Percentiles rank a stretch among this genome's conserved stretches.
These are phyloP conservation scores for Amanita rubescens DNA, from an alignment of 768 basidiomycete genomes.

Conservation along the genomic window DNA sequence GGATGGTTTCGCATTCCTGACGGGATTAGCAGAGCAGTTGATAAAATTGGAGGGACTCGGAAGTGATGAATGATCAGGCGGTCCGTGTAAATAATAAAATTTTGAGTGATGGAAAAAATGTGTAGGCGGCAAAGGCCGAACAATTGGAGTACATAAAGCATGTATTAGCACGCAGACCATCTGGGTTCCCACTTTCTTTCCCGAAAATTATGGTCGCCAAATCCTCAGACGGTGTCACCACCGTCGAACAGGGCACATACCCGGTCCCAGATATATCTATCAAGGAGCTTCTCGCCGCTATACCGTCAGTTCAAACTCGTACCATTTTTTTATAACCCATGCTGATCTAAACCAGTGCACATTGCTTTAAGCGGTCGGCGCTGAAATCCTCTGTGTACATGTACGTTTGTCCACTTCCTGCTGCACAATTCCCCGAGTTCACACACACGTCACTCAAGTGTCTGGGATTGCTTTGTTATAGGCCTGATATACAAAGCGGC, in stretches of 20 bases:
- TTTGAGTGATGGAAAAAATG: background rate
- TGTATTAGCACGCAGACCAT: background rate
- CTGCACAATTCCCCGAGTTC: background rate
- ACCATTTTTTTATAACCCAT: background rate
- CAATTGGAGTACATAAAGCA: background rate
- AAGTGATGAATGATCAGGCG: background rate
- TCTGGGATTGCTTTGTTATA: slow-evolving; percentile 73
- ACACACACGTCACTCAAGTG: slow-evolving; percentile 27
- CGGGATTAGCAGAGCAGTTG: background rate
- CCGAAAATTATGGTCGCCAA: background rate
- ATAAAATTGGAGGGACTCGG: background rate
- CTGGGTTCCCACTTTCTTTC: slow-evolving; percentile 3
- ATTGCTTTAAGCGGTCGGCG: slow-evolving; percentile 89
- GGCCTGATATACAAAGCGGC: slow-evolving; percentile 60
- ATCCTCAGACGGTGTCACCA: slow-evolving; percentile 14
- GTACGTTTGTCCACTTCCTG: slow-evolving; percentile 34
- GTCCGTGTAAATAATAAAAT: background rate
- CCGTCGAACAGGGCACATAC: slow-evolving; percentile 51
- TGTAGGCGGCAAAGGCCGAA: background rate
- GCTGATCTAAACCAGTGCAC: slow-evolving; percentile 38
- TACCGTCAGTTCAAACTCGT: slow-evolving; percentile 53
- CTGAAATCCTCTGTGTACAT: slow-evolving; percentile 72
- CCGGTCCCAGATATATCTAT: slow-evolving; percentile 78
- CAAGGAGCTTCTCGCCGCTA: slow-evolving; percentile 78
- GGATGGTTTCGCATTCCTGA: slow-evolving; percentile 36